Percentiles rank a stretch among this genome's conserved stretches.
Conservation (phyloP, 1,284 basidiomycete genomes). For the Cutaneotrichosporon sp. region DNA sequence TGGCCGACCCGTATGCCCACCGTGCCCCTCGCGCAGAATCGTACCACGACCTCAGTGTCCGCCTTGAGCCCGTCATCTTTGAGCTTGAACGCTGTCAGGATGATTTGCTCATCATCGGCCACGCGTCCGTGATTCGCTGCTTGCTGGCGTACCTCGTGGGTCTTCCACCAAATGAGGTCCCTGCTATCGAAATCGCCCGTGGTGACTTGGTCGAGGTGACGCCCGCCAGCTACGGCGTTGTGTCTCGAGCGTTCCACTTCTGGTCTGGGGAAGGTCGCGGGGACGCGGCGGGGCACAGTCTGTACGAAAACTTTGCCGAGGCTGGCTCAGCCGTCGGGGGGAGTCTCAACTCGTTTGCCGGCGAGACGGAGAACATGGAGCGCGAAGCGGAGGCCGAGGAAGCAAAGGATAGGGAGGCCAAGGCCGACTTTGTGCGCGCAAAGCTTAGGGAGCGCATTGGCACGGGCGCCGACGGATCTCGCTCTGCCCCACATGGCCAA, state of each 20-base stretch:
- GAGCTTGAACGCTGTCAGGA: slow-evolving; percentile 75
- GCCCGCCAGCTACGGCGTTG: slow-evolving; percentile 83
- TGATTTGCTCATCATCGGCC: slow-evolving; percentile 71
- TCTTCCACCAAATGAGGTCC: slow-evolving; percentile 91
- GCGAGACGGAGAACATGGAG: slow-evolving; percentile 43
- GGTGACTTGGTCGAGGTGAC: slow-evolving; percentile 85
- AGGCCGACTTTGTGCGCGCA: slow-evolving; percentile 24
- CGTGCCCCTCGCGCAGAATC: slow-evolving; percentile 87
- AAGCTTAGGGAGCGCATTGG: slow-evolving; percentile 18
- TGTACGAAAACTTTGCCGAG: slow-evolving; percentile 51
- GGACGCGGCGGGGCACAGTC: slow-evolving; percentile 41
- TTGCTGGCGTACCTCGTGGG: slow-evolving; percentile 87
- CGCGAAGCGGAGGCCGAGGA: slow-evolving; percentile 43
- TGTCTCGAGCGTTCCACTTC: slow-evolving; percentile 82
- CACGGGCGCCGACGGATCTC: slow-evolving; percentile 23
- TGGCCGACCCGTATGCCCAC: slow-evolving; percentile 88
- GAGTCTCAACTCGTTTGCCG: slow-evolving; percentile 37
- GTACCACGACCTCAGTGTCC: slow-evolving; percentile 79
- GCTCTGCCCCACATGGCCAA: slow-evolving; percentile 22
- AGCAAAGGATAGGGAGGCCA: slow-evolving; percentile 32
- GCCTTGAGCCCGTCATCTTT: slow-evolving; percentile 74
- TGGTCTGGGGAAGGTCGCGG: slow-evolving; percentile 56
- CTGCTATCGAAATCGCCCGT: slow-evolving; percentile 88
- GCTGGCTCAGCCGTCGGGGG: slow-evolving; percentile 34
- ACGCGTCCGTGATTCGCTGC: slow-evolving; percentile 96